These are phyloP conservation scores for Cinnamomum chago DNA, from an alignment of 164 flowering plant genomes.

Conservation along the genomic window DNA sequence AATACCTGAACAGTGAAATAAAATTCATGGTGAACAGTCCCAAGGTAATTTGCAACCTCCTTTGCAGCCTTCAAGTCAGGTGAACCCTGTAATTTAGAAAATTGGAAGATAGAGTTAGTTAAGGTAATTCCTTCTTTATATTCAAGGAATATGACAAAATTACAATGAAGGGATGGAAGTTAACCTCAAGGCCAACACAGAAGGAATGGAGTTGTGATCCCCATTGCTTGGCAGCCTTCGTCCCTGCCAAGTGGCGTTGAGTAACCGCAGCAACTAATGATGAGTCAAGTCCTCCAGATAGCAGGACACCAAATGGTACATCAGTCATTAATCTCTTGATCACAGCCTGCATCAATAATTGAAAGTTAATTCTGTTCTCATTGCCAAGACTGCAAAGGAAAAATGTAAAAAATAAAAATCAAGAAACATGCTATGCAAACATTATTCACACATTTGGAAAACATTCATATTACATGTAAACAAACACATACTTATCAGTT, in stretches of 20 bases:
- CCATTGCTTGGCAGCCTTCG: conserved; percentile 88
- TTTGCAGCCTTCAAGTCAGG: conserved; percentile 87
- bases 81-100: conserved; percentile 60
- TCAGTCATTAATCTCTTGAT: conserved; percentile 93
- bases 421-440: background rate
- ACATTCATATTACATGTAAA: background rate
- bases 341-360: conserved; percentile 56
- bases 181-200: conserved; percentile 68
- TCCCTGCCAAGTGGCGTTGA: conserved; percentile 68
- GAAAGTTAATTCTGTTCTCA: background rate
- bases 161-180: background rate
- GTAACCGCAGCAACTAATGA: conserved; percentile 84
- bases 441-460: background rate
- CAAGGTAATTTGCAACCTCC: conserved; percentile 94
- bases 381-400: background rate
- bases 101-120: background rate
- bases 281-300: conserved; percentile 94
- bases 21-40: conserved; percentile 90
- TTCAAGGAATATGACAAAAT: background rate
- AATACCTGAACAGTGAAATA: conserved; percentile 85
- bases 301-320: conserved; percentile 89
- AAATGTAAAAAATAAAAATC: background rate
- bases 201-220: conserved; percentile 91
- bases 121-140: background rate
- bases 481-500: no score